Conservation (phyloP, 495 filamentous ascomycete genomes). For the Hypoxylon lienhwacheense region DNA sequence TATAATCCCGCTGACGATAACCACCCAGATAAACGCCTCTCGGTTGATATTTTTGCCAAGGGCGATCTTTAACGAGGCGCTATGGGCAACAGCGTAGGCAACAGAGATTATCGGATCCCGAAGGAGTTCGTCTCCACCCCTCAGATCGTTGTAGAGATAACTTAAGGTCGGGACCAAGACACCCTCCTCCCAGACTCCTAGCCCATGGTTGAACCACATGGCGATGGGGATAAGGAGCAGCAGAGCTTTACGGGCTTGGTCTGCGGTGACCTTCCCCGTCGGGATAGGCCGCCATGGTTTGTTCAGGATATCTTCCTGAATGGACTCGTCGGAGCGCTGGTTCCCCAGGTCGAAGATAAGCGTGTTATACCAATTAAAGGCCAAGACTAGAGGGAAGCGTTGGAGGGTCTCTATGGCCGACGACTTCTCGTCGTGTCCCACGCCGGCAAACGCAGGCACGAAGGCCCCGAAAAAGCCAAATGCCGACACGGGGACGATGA, state of each 20-base stretch:
- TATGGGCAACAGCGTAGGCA: slow-evolving; percentile 43
- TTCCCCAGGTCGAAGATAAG: slow-evolving; percentile 53
- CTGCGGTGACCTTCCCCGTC: slow-evolving; percentile 40
- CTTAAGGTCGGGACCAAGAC: slow-evolving; percentile 44
- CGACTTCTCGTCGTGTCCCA: slow-evolving; percentile 16
- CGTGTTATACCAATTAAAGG: slow-evolving; percentile 42
- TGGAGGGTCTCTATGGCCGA: slow-evolving; percentile 9
- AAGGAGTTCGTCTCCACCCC: slow-evolving; percentile 48
- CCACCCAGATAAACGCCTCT: slow-evolving; percentile 46
- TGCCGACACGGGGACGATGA: background rate
- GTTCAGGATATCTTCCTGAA: slow-evolving; percentile 58
- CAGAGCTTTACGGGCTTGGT: slow-evolving; percentile 43
- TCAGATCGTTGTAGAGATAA: slow-evolving; percentile 60
- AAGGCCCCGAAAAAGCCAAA: background rate
- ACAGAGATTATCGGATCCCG: slow-evolving; percentile 53
- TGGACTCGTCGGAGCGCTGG: slow-evolving; percentile 50
- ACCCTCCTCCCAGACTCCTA: slow-evolving; percentile 44
- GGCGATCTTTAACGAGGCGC: slow-evolving; percentile 36
- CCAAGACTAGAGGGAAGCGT: slow-evolving; percentile 27
- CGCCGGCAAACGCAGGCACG: background rate
- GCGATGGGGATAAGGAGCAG: slow-evolving; percentile 42
- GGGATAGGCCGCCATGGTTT: slow-evolving; percentile 63
- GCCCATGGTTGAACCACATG: slow-evolving; percentile 33
- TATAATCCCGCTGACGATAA: slow-evolving; percentile 48
- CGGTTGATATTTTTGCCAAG: slow-evolving; percentile 25